These are phyloP conservation scores for Eutypella sp. DNA, from an alignment of 2,329 filamentous ascomycete genomes.

Conservation along the genomic window DNA sequence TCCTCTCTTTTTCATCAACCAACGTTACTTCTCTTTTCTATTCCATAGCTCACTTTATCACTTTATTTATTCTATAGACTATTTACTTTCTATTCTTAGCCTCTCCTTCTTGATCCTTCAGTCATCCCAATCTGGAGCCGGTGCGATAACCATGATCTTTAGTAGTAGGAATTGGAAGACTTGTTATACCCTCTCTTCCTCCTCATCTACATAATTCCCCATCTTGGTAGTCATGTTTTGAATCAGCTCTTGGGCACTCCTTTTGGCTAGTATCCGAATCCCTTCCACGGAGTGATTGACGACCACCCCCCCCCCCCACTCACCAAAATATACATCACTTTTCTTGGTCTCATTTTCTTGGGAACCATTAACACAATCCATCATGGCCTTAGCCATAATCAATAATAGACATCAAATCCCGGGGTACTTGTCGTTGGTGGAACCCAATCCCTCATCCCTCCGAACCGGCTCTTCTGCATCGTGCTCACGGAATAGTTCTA, in stretches of 20 bases:
- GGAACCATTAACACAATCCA: conserved; percentile 17
- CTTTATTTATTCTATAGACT: too few relatives aligned
- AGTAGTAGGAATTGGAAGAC: conserved; percentile 7
- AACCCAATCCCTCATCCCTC: conserved; percentile 6
- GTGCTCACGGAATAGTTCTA: conserved; percentile 31
- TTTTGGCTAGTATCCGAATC: conserved; percentile 28
- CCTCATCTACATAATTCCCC: conserved; percentile 16
- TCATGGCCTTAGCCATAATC: conserved; percentile 22
- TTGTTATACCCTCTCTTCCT: conserved; percentile 8
- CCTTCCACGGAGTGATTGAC: conserved; percentile 38
- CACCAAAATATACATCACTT: too few relatives aligned
- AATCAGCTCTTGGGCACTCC: conserved; percentile 19
- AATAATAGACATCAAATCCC: background rate
- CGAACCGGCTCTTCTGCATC: conserved; percentile 24
- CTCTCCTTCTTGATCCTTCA: too few relatives aligned
- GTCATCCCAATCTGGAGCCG: too few relatives aligned
- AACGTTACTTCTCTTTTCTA: too few relatives aligned
- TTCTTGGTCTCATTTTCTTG: conserved; percentile 30
- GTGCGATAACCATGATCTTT: background rate
- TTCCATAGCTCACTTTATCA: too few relatives aligned
- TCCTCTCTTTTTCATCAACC: too few relatives aligned
- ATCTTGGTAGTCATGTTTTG: conserved; percentile 37
- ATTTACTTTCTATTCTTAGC: too few relatives aligned
- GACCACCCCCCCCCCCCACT: too few relatives aligned
- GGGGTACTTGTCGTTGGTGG: conserved; percentile 13